Evolutionary conservation across 371 early-diverging fungal genomes (phyloP).

Genomic region (Apophysomyces ossiformis): DNA sequence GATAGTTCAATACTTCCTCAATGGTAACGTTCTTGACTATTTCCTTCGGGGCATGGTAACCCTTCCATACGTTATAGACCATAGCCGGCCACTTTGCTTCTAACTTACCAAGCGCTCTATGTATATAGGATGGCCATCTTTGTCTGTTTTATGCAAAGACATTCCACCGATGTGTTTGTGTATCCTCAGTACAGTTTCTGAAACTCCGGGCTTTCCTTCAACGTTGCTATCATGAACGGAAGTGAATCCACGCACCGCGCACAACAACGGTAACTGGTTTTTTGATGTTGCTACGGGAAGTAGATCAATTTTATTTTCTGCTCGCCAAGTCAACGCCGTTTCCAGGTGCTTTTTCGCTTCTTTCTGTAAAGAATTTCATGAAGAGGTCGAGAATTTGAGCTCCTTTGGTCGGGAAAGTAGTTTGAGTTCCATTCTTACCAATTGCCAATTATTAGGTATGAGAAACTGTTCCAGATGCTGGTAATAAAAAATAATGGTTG

Average conservation of each 20-base stretch:
- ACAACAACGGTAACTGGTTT: slow-evolving; percentile 71
- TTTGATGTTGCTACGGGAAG: slow-evolving; percentile 68
- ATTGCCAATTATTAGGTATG: slow-evolving; percentile 65
- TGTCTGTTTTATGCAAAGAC: slow-evolving; percentile 83
- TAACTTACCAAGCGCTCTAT: slow-evolving; percentile 75
- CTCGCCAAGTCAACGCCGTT: slow-evolving; percentile 75
- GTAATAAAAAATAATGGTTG: background rate
- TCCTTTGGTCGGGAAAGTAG: no score
- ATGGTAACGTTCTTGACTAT: slow-evolving; percentile 67
- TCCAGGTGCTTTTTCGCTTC: slow-evolving; percentile 70
- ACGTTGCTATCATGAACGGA: slow-evolving; percentile 73
- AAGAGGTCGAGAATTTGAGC: no score
- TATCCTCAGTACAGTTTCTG: slow-evolving; percentile 71
- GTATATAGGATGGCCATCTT: slow-evolving; percentile 79
- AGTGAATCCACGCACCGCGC: slow-evolving; percentile 74
- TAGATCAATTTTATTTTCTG: slow-evolving; percentile 65
- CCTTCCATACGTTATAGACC: slow-evolving; percentile 36
- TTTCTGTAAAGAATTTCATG: slow-evolving; percentile 36
- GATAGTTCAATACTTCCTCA: slow-evolving; percentile 72
- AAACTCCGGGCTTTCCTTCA: slow-evolving; percentile 62
- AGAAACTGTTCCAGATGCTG: slow-evolving; percentile 64
- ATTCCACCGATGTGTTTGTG: slow-evolving; percentile 80
- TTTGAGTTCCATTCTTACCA: slow-evolving; percentile 41
- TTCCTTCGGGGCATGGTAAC: slow-evolving; percentile 75
- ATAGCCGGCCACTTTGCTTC: background rate